phyloP scores from a whole-genome alignment of 306 rosid species.

The Adenanthera pavonina region DNA sequence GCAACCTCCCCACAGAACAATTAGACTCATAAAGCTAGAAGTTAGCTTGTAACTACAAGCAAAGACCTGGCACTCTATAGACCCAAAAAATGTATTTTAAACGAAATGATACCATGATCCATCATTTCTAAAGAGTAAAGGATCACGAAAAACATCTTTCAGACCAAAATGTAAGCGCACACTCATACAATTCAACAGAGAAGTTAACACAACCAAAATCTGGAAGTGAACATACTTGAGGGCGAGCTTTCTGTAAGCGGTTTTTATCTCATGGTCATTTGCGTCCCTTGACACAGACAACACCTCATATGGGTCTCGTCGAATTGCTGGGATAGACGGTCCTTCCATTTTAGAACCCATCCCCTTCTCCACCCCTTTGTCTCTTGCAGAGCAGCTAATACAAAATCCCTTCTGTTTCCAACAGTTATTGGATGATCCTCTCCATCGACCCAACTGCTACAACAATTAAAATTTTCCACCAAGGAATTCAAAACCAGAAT shows the following conservation, averaged over 20 bases:
- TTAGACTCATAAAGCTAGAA: neutral
- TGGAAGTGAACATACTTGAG: conserved; percentile 67
- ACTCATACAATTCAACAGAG: neutral
- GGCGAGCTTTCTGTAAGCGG: conserved; percentile 95
- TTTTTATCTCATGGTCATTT: conserved; percentile 90
- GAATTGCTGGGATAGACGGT: conserved; percentile 70
- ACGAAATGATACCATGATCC: neutral
- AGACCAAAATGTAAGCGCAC: neutral
- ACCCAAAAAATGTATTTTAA: neutral
- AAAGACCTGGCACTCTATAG: neutral
- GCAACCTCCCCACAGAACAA: neutral
- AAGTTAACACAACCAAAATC: neutral
- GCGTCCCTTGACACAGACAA: conserved; percentile 75
- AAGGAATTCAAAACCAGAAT: neutral
- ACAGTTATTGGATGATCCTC: conserved; percentile 16
- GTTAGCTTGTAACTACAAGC: neutral
- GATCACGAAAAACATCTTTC: conserved; percentile 25
- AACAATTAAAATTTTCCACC: conserved; percentile 34
- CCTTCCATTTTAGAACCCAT: conserved; percentile 87
- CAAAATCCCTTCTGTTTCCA: neutral
- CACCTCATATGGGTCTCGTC: conserved; percentile 96
- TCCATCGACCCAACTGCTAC: conserved; percentile 32
- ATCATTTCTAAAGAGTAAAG: neutral
- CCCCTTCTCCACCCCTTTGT: conserved; percentile 42
- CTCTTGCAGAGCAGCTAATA: neutral